Base-by-base conservation (phyloP, 805 yeast species). In the Ogataea pignaliae region DNA sequence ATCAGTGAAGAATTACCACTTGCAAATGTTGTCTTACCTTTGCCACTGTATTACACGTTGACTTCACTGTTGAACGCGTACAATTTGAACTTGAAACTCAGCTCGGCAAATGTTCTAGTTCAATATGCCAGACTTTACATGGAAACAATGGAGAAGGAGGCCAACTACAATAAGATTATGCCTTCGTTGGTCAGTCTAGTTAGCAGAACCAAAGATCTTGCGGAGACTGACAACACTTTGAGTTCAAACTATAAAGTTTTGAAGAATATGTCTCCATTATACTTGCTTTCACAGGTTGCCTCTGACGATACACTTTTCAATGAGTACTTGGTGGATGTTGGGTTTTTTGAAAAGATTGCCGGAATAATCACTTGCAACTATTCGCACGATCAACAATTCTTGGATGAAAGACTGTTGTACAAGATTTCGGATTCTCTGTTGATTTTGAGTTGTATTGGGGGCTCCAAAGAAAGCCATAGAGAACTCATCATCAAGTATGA, bases 391-490 rank as follows among this genome's bases (percentile, higher is more conserved):
- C 51, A 53, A 18, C 51, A 55, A 16, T 53, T 55, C 14, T 42
- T 66, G 9, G 54, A 63, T 32, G 56, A 61, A 28, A 52, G 52
- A 10, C 53, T 64, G 3, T 46, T 66, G 29, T 59, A 63, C 41
- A 64, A 62, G 34, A 52, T 66, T 11, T 52, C 66, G 10, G 70
- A 65, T 47, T 64, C 69, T 13, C 55, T 70, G 38, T 49, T 68
- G 30, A 60, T 68, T 4, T 44, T 71, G 36, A 64, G 72, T 43
- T 66, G 70, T 15, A 53, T 70, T n/a, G 63, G 69, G 2, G 54
- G 71, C 0, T 55, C 59, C 10, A 59, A 61, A 30, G 76, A 71
- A 46, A 45, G 52, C 6, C 62, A 67, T 41, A 57, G 74, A 50
- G 64, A 59, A 21, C 48, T 57, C 28, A 57, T 71, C 4, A 47